Base-by-base conservation (phyloP, 169 alveolate genomes). In the Eimeria praecox region DNA sequence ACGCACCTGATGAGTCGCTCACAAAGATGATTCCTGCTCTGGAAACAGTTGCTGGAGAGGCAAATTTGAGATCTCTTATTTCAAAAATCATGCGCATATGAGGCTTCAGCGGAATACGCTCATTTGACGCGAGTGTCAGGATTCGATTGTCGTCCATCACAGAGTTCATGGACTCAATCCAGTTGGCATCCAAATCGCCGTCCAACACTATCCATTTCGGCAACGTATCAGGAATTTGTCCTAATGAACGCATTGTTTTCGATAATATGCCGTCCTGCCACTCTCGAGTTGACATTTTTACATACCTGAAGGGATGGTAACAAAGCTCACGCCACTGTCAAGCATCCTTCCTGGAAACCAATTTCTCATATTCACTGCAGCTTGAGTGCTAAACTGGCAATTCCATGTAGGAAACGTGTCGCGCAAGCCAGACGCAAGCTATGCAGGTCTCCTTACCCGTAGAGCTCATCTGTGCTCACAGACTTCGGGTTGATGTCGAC, bases 31-130 rank as follows among this genome's bases (percentile, higher is more conserved):
- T 98, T 96, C 99, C 99, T 33, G 99, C 99, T 92, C 99, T 97
- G 52, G 99, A 98, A 56, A 98, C 99, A 27, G 99, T 99, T 80
- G 99, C 99, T n/a, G 99, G 99, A 30, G 99, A 98, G 66, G 99
- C 99, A 97, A 98, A 99, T 97, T 98, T 97, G 95, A 99, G 98
- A 97, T 99, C 99, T 89, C 99, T 98, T 94, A 99, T 98, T 97
- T 99, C 99, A 97, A 99, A 99, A 96, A 99, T 97, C 98, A 98
- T 97, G 97, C 99, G 98, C 99, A 99, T 99, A 96, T 98, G 99
- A 71, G 98, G 98, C 96, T 99, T 90, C 93, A 99, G 97, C 33
- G 99, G 99, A 78, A 99, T 99, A 86, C 99, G 98, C 91, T 99
- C 99, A 95, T 99, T 99, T 95, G 98, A 98, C 0, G 99, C 99